A percentile compares a stretch with the other conserved stretches of the same genome.
Evolutionary conservation across 176 grass and related monocot species (phyloP).

Genomic region (Aegilops tauschii): DNA sequence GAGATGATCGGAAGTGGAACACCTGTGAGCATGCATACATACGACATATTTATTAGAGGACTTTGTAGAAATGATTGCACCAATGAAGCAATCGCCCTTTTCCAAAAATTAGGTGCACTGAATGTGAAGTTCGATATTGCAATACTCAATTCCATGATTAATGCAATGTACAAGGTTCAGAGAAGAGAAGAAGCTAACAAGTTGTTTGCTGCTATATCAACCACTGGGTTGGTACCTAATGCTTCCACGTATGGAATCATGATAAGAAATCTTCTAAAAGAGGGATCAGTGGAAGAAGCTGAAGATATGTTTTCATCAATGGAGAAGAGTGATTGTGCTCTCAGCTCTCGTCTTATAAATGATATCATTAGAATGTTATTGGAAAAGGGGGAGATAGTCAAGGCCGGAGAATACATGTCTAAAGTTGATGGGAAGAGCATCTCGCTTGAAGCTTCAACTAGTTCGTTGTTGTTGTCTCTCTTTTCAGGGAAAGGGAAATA

Average conservation of each 20-base stretch:
- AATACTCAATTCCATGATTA: not conserved
- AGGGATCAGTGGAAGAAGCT: not conserved
- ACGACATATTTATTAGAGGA: not conserved
- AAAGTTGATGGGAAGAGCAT: not conserved
- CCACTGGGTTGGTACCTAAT: not conserved
- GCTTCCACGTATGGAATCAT: not conserved
- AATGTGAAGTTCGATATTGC: not conserved
- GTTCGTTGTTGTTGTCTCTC: not conserved
- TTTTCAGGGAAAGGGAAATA: not conserved
- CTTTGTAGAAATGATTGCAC: not conserved
- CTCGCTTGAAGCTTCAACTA: slow-evolving; percentile 5
- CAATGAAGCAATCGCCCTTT: not conserved
- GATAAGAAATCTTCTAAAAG: not conserved
- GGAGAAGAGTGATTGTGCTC: not conserved
- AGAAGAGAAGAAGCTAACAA: not conserved
- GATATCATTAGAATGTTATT: not conserved
- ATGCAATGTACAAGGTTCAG: not conserved
- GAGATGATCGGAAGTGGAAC: not conserved
- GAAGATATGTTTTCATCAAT: not conserved
- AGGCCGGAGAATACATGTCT: not conserved
- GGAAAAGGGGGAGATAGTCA: not conserved
- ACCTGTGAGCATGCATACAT: not conserved
- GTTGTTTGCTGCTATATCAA: not conserved
- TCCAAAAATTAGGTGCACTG: not conserved
- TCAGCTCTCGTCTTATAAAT: not conserved